Conservation (phyloP, 202 grass and related monocot genomes). For the Digitaria exilis region DNA sequence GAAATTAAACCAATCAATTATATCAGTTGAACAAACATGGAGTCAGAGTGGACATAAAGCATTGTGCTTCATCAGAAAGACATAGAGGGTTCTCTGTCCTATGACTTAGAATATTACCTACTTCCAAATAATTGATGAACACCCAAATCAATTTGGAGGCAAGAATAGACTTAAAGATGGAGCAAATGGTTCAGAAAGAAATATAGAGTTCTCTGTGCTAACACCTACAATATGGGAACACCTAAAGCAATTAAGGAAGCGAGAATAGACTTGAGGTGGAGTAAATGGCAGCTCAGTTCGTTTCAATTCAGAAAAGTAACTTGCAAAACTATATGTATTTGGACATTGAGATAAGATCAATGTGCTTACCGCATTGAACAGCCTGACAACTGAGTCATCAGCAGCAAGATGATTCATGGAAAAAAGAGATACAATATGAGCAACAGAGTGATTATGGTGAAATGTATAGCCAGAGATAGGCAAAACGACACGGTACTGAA, state of each 20-base stretch:
- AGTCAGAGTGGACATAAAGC: neutral
- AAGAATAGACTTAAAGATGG: too few species aligned
- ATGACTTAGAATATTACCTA: neutral
- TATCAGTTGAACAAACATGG: neutral
- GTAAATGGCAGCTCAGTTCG: neutral
- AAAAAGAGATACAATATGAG: conserved; percentile 8
- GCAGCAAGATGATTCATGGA: conserved; percentile 36
- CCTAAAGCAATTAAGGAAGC: neutral
- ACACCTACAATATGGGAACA: neutral
- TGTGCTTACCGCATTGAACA: conserved; percentile 88
- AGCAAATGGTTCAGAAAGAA: too few species aligned
- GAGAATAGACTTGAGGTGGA: neutral
- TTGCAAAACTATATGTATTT: too few species aligned
- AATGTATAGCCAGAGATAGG: neutral
- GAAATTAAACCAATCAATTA: neutral
- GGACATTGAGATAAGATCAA: neutral
- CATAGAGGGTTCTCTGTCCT: neutral
- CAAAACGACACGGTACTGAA: neutral
- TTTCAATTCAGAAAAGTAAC: too few species aligned
- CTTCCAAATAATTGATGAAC: too few species aligned
- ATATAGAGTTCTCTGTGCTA: too few species aligned
- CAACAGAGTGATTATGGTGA: conserved; percentile 12
- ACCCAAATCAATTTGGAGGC: too few species aligned
- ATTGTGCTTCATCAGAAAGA: conserved; percentile 7
- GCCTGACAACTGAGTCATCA: conserved; percentile 71